Base-by-base conservation (phyloP, 73 alveolate species). In the Symbiodinium natans region DNA sequence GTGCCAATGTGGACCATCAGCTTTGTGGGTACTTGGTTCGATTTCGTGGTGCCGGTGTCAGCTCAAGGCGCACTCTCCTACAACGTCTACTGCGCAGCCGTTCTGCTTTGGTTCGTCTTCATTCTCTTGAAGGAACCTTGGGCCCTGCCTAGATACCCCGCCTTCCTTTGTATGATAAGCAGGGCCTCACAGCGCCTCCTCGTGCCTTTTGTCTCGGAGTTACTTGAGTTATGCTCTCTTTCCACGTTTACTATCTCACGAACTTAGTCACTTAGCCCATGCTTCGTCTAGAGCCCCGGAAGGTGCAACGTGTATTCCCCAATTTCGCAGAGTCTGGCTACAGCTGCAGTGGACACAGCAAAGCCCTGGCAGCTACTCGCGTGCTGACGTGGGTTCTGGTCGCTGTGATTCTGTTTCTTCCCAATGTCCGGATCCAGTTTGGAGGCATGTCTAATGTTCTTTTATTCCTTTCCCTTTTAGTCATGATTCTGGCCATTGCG, bases 1-100 rank as follows among this genome's bases (percentile, higher is more conserved):
- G 80, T 63, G 38, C 80, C 80, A 2, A 63, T 63, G 80, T 63
- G 80, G 80, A 63, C 80, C 21, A 63, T 63, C 80, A 63, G 80
- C 40, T 63, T 63, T 36, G 80, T 63, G 36, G 80, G 80, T 3
- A 63, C 80, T 27, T 63, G 80, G 80, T 63, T 63, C 33, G 80
- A 63, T 29, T 63, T 63, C 36, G 80, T 63, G 80, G 80, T 63
- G 15, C 80, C 80, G 36, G 80, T 23, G 2, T 63, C 80, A 25
- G 80, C 33, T 29, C 80, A 63, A 2, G 80, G 40, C 36, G 80
- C 80, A 2, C 19, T 63, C 80, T 63, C 80, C 17, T 63, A 63
- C 4, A 63, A 63, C 33, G 17, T 63, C 1, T 63, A 63, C 36
- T 63, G 80, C 80, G 80, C 40, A 29, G 31, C 80, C 80, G 80